A percentile compares a stretch with the other conserved stretches of the same genome.
phyloP scores from a whole-genome alignment of 2,329 filamentous ascomycete genomes.

The Verticillium tricorpus region DNA sequence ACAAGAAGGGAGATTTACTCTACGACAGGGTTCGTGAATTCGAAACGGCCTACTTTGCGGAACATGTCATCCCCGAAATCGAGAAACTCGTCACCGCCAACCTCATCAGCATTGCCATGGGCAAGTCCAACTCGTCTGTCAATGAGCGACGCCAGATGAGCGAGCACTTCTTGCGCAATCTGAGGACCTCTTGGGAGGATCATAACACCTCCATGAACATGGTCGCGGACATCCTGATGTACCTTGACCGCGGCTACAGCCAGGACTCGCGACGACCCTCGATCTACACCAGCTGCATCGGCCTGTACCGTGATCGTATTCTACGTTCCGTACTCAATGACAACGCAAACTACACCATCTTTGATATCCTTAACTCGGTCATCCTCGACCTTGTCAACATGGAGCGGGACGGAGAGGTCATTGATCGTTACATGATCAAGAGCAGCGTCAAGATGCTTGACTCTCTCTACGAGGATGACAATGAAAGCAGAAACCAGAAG shows the following conservation, averaged over 20 bases:
- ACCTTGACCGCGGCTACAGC: constrained; percentile 84
- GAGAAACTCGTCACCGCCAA: constrained; percentile 65
- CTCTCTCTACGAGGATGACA: constrained; percentile 74
- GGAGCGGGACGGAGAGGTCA: constrained; percentile 85
- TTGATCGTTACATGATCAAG: constrained; percentile 77
- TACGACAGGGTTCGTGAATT: constrained; percentile 78
- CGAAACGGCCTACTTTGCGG: constrained; percentile 75
- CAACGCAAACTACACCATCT: constrained; percentile 49
- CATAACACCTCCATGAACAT: constrained; percentile 94
- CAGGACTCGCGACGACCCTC: constrained; percentile 66
- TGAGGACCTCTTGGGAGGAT: constrained; percentile 79
- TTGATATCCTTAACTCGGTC: constrained; percentile 73
- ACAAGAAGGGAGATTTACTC: constrained; percentile 76
- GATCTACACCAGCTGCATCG: constrained; percentile 81
- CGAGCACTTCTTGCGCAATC: constrained; percentile 72
- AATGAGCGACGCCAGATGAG: constrained; percentile 77
- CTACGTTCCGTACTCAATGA: constrained; percentile 55
- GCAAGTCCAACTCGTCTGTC: constrained; percentile 61
- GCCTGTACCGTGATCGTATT: constrained; percentile 82
- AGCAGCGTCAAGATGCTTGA: constrained; percentile 88
- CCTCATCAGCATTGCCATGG: constrained; percentile 46
- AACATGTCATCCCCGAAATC: constrained; percentile 68
- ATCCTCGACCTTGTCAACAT: constrained; percentile 88
- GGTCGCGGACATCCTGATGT: constrained; percentile 95
- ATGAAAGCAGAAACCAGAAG: constrained; percentile 72